Conservation (phyloP, 2,329 filamentous ascomycete species). For the Fusarium transvaalense region DNA sequence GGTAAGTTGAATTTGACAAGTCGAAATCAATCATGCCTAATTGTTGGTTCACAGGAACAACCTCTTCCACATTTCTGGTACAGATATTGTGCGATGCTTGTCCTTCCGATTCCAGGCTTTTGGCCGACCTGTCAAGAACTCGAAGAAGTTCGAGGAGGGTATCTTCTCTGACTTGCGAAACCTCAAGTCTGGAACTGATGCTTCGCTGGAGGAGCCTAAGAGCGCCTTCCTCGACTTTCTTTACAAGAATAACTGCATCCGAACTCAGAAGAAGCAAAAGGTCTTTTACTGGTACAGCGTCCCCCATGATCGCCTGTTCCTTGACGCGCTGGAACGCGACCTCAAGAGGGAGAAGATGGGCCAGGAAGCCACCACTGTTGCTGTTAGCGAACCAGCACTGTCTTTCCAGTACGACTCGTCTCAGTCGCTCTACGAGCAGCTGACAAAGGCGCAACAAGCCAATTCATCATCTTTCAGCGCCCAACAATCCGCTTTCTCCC, state of each 20-base stretch:
- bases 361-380: conserved; percentile 96
- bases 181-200: conserved; percentile 97
- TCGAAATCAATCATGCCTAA: conserved; percentile 10
- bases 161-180: conserved; percentile 99
- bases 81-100: conserved; percentile 97
- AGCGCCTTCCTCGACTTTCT: conserved; percentile 98
- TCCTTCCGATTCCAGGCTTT: conserved; percentile 99
- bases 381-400: conserved; percentile 94
- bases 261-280: conserved; percentile 99
- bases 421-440: conserved; percentile 98
- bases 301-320: conserved; percentile 95
- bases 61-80: conserved; percentile 98
- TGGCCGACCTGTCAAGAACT: conserved; percentile 97
- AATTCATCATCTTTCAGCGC: conserved; percentile 97
- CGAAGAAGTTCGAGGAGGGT: conserved; percentile 99
- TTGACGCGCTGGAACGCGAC: conserved; percentile 96
- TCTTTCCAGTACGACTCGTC: conserved; percentile 99
- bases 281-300: conserved; percentile 99
- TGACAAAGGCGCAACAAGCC: conserved; percentile 98
- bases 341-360: conserved; percentile 99
- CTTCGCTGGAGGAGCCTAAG: conserved; percentile 98
- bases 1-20: conserved; percentile 58
- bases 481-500: conserved; percentile 76
- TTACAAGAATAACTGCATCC: conserved; percentile 99
- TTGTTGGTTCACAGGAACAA: conserved; percentile 71